Evolutionary conservation across 2,329 filamentous ascomycete genomes (phyloP).

Genomic region (Didymella keratinophila): DNA sequence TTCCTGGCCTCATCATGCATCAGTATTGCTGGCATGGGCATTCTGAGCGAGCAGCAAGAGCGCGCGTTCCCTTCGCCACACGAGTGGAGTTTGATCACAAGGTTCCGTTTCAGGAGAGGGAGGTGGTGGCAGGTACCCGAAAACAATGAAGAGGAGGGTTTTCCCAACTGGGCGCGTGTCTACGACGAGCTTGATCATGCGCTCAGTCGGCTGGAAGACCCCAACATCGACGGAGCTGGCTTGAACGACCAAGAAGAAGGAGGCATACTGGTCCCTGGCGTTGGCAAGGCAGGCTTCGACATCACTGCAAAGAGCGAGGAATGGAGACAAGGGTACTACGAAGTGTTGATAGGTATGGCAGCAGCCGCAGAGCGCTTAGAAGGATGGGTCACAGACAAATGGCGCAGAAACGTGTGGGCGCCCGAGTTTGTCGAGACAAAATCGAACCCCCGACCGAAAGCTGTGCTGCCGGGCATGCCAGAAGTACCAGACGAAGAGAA

Average conservation of each 20-base stretch:
- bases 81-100: conserved; percentile 79
- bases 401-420: conserved; percentile 68
- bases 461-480: conserved; percentile 70
- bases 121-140: conserved; percentile 57
- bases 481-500: conserved; percentile 78
- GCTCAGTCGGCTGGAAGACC: conserved; percentile 73
- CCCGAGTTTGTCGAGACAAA: conserved; percentile 79
- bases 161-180: conserved; percentile 75
- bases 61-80: conserved; percentile 78
- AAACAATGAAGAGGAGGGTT: conserved; percentile 65
- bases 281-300: conserved; percentile 66
- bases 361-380: conserved; percentile 82
- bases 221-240: conserved; percentile 71
- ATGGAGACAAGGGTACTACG: conserved; percentile 87
- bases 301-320: conserved; percentile 77
- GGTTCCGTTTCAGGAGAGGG: conserved; percentile 71
- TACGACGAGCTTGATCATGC: conserved; percentile 67
- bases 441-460: conserved; percentile 80
- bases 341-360: conserved; percentile 79
- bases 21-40: conserved; percentile 67
- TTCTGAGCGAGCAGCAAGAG: conserved; percentile 79
- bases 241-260: conserved; percentile 65
- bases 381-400: conserved; percentile 76
- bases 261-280: conserved; percentile 49
- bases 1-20: conserved; percentile 70